Evolutionary conservation across 2,329 filamentous ascomycete species (phyloP).

Genomic region (Nemania sp.): DNA sequence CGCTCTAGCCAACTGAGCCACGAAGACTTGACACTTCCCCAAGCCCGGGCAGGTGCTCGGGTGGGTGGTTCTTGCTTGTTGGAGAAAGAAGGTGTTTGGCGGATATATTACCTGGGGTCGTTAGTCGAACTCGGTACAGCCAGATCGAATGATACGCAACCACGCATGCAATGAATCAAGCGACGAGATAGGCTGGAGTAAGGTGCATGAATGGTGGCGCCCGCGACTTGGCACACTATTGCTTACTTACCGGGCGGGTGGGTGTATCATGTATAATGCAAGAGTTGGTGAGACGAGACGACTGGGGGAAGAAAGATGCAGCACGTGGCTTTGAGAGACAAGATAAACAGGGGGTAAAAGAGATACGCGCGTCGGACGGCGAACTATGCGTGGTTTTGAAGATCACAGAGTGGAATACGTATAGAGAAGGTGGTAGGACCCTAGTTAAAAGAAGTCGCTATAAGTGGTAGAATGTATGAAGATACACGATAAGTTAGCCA

Average conservation of each 20-base stretch:
- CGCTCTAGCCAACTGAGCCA: constrained; percentile 60
- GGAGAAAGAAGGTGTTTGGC: neutral
- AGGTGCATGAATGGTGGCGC: neutral
- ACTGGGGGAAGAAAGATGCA: neutral
- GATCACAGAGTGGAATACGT: no score
- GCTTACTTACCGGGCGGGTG: neutral
- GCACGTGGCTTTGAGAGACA: neutral
- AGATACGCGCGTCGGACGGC: no score
- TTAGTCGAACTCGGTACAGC: no score
- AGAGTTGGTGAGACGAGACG: neutral
- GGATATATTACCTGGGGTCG: neutral
- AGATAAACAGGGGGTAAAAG: no score
- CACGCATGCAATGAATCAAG: neutral
- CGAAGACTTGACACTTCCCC: constrained; percentile 50
- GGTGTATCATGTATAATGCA: neutral
- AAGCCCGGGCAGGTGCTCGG: neutral
- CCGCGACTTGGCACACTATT: neutral
- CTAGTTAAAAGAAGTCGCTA: no score
- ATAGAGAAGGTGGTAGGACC: no score
- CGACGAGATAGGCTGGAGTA: neutral
- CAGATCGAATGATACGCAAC: no score
- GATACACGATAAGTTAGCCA: no score
- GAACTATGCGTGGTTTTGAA: no score
- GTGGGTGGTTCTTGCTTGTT: no score
- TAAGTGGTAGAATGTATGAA: no score